Conservation (phyloP, 768 basidiomycete species). For the Termitomyces sp. region DNA sequence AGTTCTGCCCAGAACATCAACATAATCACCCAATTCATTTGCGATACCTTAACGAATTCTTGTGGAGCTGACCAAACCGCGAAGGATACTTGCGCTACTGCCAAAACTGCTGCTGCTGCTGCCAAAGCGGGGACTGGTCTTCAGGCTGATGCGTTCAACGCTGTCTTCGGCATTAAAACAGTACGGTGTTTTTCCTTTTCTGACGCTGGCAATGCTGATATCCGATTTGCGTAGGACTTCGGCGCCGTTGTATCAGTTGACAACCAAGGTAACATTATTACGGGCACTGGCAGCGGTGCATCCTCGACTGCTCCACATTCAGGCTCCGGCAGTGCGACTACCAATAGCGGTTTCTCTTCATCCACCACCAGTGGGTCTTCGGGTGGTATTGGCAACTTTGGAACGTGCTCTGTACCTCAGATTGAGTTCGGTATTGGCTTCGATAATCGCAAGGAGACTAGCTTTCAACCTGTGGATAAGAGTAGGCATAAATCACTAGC, state of each 20-base stretch:
- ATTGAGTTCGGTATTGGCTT: constrained; percentile 56
- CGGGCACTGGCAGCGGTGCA: constrained; percentile 22
- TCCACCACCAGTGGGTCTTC: constrained; percentile 13
- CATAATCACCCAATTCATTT: constrained; percentile 56
- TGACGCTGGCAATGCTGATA: neutral
- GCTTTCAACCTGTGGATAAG: constrained; percentile 49
- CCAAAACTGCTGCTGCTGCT: constrained; percentile 37
- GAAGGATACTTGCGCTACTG: constrained; percentile 42
- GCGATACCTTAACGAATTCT: constrained; percentile 47
- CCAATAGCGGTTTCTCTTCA: constrained; percentile 15
- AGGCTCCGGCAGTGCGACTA: constrained; percentile 8
- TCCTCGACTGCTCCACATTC: constrained; percentile 8
- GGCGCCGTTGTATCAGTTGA: constrained; percentile 32
- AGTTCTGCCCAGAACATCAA: constrained; percentile 53
- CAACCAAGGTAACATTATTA: constrained; percentile 32
- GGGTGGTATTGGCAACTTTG: constrained; percentile 40
- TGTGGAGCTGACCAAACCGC: constrained; percentile 56
- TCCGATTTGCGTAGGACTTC: constrained; percentile 31
- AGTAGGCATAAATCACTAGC: constrained; percentile 21
- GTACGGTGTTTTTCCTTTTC: constrained; percentile 15
- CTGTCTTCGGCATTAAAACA: constrained; percentile 36
- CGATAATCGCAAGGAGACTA: constrained; percentile 50
- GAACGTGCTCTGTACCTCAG: constrained; percentile 48
- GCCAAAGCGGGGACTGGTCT: constrained; percentile 41
- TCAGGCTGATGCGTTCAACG: constrained; percentile 54